Conservation (phyloP, 2,329 filamentous ascomycete species). For the Aspergillus felis region DNA sequence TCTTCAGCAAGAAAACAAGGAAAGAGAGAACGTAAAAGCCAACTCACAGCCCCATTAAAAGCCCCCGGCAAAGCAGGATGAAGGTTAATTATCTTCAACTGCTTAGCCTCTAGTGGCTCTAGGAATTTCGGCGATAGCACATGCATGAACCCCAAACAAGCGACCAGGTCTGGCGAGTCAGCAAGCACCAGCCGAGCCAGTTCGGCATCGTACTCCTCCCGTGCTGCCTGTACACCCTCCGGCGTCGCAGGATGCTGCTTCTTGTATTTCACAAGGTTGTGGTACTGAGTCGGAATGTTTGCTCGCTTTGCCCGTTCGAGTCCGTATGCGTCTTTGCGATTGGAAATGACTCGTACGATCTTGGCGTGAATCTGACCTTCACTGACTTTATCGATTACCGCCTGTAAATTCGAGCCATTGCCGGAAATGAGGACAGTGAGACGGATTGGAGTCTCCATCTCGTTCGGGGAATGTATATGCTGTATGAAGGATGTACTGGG, state of each 20-base stretch:
- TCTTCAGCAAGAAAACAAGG: background rate
- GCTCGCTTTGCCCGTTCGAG: conserved; percentile 58
- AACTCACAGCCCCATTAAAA: conserved; percentile 65
- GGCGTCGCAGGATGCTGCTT: conserved; percentile 59
- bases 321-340: conserved; percentile 62
- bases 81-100: conserved; percentile 72
- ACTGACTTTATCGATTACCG: conserved; percentile 62
- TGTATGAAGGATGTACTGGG: background rate
- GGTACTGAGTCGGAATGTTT: conserved; percentile 70
- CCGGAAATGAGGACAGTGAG: conserved; percentile 69
- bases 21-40: background rate
- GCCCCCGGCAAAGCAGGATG: conserved; percentile 71
- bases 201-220: conserved; percentile 69
- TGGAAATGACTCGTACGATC: conserved; percentile 63
- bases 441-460: conserved; percentile 40
- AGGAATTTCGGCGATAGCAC: conserved; percentile 70
- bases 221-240: conserved; percentile 49
- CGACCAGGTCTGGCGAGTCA: conserved; percentile 67
- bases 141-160: conserved; percentile 86
- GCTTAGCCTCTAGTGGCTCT: conserved; percentile 58
- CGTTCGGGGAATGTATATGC: background rate
- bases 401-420: conserved; percentile 74
- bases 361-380: conserved; percentile 47
- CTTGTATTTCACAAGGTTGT: conserved; percentile 75
- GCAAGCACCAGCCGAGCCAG: conserved; percentile 64